phyloP scores from a whole-genome alignment of 345 rosid genomes.

The Combretum micranthum region DNA sequence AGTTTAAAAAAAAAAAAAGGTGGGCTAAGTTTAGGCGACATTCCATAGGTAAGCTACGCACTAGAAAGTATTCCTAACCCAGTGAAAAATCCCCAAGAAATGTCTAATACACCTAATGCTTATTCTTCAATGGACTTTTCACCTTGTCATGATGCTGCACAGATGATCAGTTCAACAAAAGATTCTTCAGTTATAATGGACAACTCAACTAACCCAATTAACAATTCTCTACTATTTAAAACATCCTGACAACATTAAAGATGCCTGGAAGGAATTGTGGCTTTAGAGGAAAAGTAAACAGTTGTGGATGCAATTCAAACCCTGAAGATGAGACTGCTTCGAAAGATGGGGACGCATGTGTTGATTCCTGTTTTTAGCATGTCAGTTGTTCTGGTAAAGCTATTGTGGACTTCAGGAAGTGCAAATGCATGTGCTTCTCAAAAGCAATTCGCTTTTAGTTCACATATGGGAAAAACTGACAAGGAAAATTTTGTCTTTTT shows the following conservation, averaged over 20 bases:
- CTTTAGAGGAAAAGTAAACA: slow-evolving; percentile 5
- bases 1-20: slow-evolving; percentile 37
- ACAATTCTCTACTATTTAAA: slow-evolving; percentile 7
- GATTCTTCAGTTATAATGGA: slow-evolving; percentile 17
- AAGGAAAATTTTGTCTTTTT: slow-evolving; percentile 46
- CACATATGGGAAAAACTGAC: slow-evolving; percentile 21
- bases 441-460: slow-evolving; percentile 26
- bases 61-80: slow-evolving; percentile 22
- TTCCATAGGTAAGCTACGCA: slow-evolving; percentile 20
- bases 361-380: slow-evolving; percentile 16
- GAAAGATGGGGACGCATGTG: slow-evolving; percentile 19
- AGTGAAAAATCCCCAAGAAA: slow-evolving; percentile 30
- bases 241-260: slow-evolving; percentile 9
- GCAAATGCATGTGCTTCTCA: neutral
- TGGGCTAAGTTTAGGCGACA: slow-evolving; percentile 39
- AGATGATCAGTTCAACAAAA: slow-evolving; percentile 32
- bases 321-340: slow-evolving; percentile 15
- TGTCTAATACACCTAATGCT: slow-evolving; percentile 33
- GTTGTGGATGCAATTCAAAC: slow-evolving; percentile 13
- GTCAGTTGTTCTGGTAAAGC: slow-evolving; percentile 10
- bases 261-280: slow-evolving; percentile 6
- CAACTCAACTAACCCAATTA: slow-evolving; percentile 17
- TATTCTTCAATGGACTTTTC: slow-evolving; percentile 42
- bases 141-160: slow-evolving; percentile 32
- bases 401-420: slow-evolving; percentile 21